These are phyloP conservation scores for Podospora bellae-mahoneyi DNA, from an alignment of 495 filamentous ascomycete genomes.

Conservation along the genomic window DNA sequence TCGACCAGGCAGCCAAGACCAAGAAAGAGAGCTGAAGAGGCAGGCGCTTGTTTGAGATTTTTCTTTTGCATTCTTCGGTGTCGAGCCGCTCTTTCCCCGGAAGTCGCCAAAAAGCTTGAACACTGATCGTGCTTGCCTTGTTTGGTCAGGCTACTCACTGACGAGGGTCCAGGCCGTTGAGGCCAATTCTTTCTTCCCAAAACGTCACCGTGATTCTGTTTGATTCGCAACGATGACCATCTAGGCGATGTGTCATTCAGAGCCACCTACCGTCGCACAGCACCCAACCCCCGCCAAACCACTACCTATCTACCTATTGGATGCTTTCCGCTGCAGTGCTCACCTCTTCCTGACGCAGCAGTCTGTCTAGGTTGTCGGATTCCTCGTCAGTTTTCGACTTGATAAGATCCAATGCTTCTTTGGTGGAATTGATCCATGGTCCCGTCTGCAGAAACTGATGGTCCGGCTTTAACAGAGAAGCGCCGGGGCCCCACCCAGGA, in stretches of 20 bases:
- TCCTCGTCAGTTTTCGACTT: no score
- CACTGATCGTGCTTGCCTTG: background rate
- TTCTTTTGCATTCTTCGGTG: background rate
- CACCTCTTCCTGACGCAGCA: background rate
- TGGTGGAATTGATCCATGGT: background rate
- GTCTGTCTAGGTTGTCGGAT: background rate
- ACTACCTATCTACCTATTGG: background rate
- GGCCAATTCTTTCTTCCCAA: background rate
- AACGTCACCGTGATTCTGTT: background rate
- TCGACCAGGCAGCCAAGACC: slow-evolving; percentile 5
- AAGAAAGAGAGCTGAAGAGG: slow-evolving; percentile 1
- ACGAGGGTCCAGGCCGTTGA: background rate
- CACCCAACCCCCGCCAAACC: background rate
- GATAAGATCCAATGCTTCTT: no score
- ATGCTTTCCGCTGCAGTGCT: background rate
- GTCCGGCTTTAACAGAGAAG: background rate
- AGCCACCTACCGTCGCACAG: background rate
- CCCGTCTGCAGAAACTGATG: background rate
- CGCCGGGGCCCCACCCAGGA: background rate
- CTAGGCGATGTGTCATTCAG: background rate
- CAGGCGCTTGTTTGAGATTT: slow-evolving; percentile 11
- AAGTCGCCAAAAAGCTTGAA: slow-evolving; percentile 8
- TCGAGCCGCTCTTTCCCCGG: background rate
- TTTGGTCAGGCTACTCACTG: background rate
- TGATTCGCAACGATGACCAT: no score